Base-by-base conservation (phyloP, 306 rosid species). In the Bauhinia variegata region DNA sequence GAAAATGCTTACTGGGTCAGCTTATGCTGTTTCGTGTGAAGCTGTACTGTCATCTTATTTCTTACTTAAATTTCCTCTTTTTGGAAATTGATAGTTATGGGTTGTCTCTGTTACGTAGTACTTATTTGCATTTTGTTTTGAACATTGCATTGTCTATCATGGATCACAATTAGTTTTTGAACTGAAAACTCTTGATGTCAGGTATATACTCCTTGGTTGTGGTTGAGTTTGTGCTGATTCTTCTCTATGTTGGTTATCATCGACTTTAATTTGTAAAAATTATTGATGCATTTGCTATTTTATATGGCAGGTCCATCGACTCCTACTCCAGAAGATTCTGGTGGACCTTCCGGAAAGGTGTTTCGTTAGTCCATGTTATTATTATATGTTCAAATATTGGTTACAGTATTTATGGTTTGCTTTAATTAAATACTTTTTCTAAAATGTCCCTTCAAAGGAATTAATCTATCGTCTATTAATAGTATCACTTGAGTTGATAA, bases 271-370 rank as follows among this genome's bases (percentile, higher is more conserved):
- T 34, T 67, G n/a, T 28, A 54, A 44, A 32, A 16, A 36, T 14
- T 54, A 23, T 41, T 17, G 48, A 36, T 71, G 51, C 43, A 38
- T 70, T 63, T 69, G 49, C 71, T 13, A 10, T 47, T 74, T 12
- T 68, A 41, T 48, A n/a, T 73, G 48, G 76, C 90, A 92, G 98
- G 87, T 54, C 9, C 88, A 50, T 77, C 82, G 4, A 41, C 63
- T 64, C 80, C 85, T 50, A 79, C 83, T 70, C 68, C 91, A 55
- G 75, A 75, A 56, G 73, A 67, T 72, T 68, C 78, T 16, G 56
- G 80, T 70, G 82, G 83, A 84, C 69, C 89, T 75, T 80, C 86
- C 86, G 68, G 74, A 75, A 78, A 82, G 96, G 97, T 92, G 67
- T 67, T 58, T 53, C 67, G 30, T 14, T 48, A 56, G 70, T 30